Conservation (phyloP, 305 asterid species). For the Ilex paraguariensis region DNA sequence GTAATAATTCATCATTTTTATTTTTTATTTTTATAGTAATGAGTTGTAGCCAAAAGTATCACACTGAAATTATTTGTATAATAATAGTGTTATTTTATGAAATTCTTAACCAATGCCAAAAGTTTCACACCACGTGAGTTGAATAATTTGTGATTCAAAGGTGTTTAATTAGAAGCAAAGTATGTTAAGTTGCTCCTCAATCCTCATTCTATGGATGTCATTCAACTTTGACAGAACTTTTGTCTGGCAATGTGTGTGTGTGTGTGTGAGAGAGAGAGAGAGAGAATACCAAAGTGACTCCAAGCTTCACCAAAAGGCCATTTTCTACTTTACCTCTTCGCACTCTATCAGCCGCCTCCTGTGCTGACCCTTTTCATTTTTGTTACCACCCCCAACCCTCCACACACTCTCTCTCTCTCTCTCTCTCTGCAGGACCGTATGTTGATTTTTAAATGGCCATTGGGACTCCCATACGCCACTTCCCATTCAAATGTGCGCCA, state of each 20-base stretch:
- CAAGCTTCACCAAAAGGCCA: constrained; percentile 16
- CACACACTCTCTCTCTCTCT: not conserved
- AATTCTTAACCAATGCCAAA: no score
- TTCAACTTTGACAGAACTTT: constrained; percentile 27
- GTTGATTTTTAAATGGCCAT: constrained; percentile 5
- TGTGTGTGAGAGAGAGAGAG: not conserved
- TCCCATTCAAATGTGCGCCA: not conserved
- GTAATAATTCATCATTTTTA: no score
- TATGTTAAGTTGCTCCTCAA: not conserved
- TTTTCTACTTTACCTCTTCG: constrained; percentile 11
- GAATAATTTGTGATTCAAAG: no score
- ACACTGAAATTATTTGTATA: no score
- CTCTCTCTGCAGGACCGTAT: not conserved
- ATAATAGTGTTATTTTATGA: no score
- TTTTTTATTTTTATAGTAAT: no score
- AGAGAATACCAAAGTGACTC: constrained; percentile 12
- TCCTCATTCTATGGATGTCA: constrained; percentile 31
- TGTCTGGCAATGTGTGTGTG: constrained; percentile 9
- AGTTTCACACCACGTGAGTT: no score
- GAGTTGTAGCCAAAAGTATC: no score
- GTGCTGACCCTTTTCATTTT: constrained; percentile 5
- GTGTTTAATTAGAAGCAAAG: no score
- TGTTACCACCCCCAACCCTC: not conserved
- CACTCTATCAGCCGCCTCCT: constrained; percentile 18
- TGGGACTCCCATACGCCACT: constrained; percentile 18